Conservation (phyloP, 345 rosid species). For the Citrus maxima region DNA sequence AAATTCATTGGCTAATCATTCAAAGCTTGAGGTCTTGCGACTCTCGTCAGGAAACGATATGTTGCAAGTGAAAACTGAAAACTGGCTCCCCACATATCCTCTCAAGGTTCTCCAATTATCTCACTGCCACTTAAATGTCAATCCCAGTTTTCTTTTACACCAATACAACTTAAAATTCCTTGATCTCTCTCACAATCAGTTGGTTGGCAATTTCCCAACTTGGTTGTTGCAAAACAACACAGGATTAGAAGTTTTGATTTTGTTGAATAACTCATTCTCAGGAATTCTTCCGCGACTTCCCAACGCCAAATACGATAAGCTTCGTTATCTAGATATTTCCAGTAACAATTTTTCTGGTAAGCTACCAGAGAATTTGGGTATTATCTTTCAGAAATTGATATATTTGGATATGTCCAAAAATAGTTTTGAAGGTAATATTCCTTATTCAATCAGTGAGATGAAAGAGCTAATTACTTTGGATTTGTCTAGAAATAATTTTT, state of each 20-base stretch:
- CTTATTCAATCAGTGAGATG: too few relatives aligned
- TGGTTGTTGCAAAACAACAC: not conserved
- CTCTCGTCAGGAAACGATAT: too few relatives aligned
- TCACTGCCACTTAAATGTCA: not conserved
- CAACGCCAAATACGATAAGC: not conserved
- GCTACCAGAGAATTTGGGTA: too few relatives aligned
- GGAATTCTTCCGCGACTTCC: not conserved
- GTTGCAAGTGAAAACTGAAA: too few relatives aligned
- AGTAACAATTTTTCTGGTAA: not conserved
- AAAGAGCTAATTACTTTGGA: not conserved
- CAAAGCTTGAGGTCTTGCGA: not conserved
- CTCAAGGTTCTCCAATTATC: not conserved
- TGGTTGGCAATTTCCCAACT: not conserved
- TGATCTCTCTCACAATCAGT: not conserved
- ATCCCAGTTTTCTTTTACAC: not conserved
- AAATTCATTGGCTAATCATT: not conserved
- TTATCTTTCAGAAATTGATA: too few relatives aligned
- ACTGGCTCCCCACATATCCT: too few relatives aligned
- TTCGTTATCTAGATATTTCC: not conserved
- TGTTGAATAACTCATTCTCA: not conserved
- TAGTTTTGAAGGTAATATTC: too few relatives aligned
- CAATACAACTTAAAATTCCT: not conserved
- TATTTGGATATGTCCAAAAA: too few relatives aligned
- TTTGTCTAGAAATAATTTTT: not conserved
- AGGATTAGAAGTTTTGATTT: not conserved